phyloP scores from a whole-genome alignment of 352 stramenopile species.

The Phytophthora multivora region DNA sequence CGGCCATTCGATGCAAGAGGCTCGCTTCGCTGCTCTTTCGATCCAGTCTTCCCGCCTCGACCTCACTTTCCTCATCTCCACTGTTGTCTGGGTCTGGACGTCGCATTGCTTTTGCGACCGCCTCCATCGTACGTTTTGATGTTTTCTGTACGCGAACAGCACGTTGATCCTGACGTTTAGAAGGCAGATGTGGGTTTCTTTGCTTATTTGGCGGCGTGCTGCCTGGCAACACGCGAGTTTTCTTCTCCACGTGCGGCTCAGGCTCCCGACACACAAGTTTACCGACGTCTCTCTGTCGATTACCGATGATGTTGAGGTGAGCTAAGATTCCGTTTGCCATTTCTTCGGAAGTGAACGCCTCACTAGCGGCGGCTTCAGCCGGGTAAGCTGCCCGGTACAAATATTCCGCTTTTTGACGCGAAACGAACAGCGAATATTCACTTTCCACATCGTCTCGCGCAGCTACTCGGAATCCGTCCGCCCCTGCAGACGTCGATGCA shows the following conservation, averaged over 20 bases:
- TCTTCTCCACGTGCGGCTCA: slow-evolving; percentile 44
- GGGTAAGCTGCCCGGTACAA: slow-evolving; percentile 37
- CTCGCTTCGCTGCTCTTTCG: slow-evolving; percentile 64
- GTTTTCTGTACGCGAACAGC: slow-evolving; percentile 53
- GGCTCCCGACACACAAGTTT: slow-evolving; percentile 61
- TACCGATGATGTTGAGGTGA: slow-evolving; percentile 69
- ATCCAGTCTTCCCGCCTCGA: slow-evolving; percentile 26
- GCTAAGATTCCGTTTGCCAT: slow-evolving; percentile 57
- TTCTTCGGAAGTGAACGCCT: slow-evolving; percentile 21
- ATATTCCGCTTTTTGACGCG: slow-evolving; percentile 48
- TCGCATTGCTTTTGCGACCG: slow-evolving; percentile 43
- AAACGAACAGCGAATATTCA: slow-evolving; percentile 65
- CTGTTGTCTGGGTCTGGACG: neutral
- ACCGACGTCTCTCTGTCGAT: slow-evolving; percentile 66
- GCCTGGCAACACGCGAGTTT: slow-evolving; percentile 37
- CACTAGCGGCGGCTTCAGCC: slow-evolving; percentile 1
- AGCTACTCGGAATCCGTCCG: slow-evolving; percentile 48
- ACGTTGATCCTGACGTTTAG: slow-evolving; percentile 60
- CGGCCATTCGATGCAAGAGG: slow-evolving; percentile 58
- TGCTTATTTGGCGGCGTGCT: slow-evolving; percentile 34
- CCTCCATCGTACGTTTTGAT: slow-evolving; percentile 45
- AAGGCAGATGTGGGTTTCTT: slow-evolving; percentile 42
- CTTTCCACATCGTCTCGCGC: slow-evolving; percentile 75
- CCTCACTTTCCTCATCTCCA: slow-evolving; percentile 12
- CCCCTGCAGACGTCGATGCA: slow-evolving; percentile 3